Conservation (phyloP, 2,329 filamentous ascomycete genomes). For the Fusarium neocosmosporiellum region DNA sequence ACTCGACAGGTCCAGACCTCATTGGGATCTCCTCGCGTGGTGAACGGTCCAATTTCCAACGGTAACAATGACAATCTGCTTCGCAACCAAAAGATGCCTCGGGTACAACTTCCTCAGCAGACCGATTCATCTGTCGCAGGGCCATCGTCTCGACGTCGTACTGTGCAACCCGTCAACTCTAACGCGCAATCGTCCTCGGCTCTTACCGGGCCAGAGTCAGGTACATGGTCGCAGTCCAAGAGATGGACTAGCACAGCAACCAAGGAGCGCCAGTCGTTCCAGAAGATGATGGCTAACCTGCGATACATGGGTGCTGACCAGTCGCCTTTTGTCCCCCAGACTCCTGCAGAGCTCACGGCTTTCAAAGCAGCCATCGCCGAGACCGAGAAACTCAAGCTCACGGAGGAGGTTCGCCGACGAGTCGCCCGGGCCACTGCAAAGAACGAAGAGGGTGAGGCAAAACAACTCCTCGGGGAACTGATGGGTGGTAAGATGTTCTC, state of each 20-base stretch:
- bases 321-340: constrained; percentile 53
- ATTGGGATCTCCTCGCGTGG: neutral
- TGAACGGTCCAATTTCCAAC: constrained; percentile 2
- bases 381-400: constrained; percentile 38
- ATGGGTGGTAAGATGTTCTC: constrained; percentile 43
- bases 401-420: constrained; percentile 37
- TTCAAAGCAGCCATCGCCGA: constrained; percentile 48
- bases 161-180: constrained; percentile 14
- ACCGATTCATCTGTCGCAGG: constrained; percentile 7
- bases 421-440: constrained; percentile 33
- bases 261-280: constrained; percentile 48
- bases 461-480: constrained; percentile 27
- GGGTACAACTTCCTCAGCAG: neutral
- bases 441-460: constrained; percentile 12
- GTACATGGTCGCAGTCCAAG: constrained; percentile 53
- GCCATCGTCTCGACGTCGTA: constrained; percentile 16
- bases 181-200: constrained; percentile 8
- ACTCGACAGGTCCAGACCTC: constrained; percentile 28
- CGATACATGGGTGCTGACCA: constrained; percentile 50
- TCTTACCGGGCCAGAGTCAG: constrained; percentile 29
- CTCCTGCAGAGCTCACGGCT: constrained; percentile 48
- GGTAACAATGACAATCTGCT: neutral
- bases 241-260: constrained; percentile 52
- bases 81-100: neutral
- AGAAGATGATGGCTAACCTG: constrained; percentile 51